A percentile compares a stretch with the other conserved stretches of the same genome.
Conservation (phyloP, 768 basidiomycete genomes). For the Mrakia gelida region DNA sequence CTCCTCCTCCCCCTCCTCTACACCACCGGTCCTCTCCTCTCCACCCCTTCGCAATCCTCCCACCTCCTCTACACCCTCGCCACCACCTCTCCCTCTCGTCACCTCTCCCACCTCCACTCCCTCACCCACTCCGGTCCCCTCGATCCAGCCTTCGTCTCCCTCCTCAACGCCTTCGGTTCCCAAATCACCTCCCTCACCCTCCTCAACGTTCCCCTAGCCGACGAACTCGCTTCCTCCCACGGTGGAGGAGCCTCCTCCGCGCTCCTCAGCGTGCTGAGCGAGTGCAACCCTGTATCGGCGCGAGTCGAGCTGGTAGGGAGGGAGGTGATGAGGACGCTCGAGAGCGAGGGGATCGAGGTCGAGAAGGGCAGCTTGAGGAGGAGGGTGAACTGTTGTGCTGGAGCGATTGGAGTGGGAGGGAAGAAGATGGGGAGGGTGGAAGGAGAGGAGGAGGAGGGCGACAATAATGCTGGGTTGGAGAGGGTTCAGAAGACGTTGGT, state of each 20-base stretch:
- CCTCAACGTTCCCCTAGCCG: no score
- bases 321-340: background rate
- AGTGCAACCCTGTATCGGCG: background rate
- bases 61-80: slow-evolving; percentile 13
- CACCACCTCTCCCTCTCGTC: background rate
- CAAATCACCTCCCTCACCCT: no score
- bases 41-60: background rate
- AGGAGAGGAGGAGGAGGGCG: background rate
- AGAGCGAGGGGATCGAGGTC: background rate
- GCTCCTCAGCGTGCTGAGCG: no score
- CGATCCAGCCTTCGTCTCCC: background rate
- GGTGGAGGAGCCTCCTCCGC: no score
- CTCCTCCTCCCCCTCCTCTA: slow-evolving; percentile 17
- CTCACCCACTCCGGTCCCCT: background rate
- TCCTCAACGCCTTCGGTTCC: background rate
- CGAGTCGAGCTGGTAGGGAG: background rate
- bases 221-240: no score
- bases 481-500: background rate
- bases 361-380: background rate
- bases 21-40: background rate
- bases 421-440: background rate
- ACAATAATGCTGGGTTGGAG: background rate
- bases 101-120: background rate
- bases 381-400: background rate
- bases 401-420: no score